phyloP scores from a whole-genome alignment of 2,329 filamentous ascomycete genomes.

The Paecilomyces sp. region DNA sequence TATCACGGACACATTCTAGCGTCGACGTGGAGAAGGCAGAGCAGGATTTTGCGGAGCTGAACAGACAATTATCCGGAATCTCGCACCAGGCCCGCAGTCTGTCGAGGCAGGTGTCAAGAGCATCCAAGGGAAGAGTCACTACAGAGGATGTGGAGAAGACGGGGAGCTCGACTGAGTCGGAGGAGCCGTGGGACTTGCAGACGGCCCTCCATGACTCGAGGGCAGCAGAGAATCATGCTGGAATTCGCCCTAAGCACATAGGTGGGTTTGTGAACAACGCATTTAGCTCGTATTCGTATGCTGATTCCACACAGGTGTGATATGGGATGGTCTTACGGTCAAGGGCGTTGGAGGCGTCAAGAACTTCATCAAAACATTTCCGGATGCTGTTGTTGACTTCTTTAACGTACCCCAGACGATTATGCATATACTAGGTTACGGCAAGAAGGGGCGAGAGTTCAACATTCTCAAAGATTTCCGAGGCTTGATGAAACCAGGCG shows the following conservation, averaged over 20 bases:
- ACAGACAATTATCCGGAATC: slow-evolving; percentile 29
- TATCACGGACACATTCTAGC: slow-evolving; percentile 27
- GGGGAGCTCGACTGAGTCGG: slow-evolving; percentile 33
- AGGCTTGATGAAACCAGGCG: slow-evolving; percentile 34
- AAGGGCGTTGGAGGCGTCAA: slow-evolving; percentile 61
- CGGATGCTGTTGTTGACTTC: slow-evolving; percentile 42
- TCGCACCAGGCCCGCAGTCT: slow-evolving; percentile 29
- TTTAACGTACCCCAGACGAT: slow-evolving; percentile 41
- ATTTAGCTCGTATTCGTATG: neutral
- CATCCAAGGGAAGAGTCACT: slow-evolving; percentile 15
- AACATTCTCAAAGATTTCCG: slow-evolving; percentile 6
- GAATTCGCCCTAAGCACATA: slow-evolving; percentile 73
- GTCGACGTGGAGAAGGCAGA: slow-evolving; percentile 41
- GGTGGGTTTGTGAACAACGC: slow-evolving; percentile 24
- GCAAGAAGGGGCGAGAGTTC: slow-evolving; percentile 15
- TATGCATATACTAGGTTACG: slow-evolving; percentile 36
- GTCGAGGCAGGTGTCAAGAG: slow-evolving; percentile 24
- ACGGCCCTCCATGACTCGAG: slow-evolving; percentile 63
- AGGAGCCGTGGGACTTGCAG: slow-evolving; percentile 68
- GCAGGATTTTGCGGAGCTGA: slow-evolving; percentile 35
- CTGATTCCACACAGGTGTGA: slow-evolving; percentile 54
- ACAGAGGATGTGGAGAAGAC: slow-evolving; percentile 54
- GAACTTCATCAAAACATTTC: slow-evolving; percentile 49
- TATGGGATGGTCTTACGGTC: slow-evolving; percentile 64
- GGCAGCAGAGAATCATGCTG: slow-evolving; percentile 64